phyloP scores from a whole-genome alignment of 2,329 filamentous ascomycete species.

The Penicillium sp. region DNA sequence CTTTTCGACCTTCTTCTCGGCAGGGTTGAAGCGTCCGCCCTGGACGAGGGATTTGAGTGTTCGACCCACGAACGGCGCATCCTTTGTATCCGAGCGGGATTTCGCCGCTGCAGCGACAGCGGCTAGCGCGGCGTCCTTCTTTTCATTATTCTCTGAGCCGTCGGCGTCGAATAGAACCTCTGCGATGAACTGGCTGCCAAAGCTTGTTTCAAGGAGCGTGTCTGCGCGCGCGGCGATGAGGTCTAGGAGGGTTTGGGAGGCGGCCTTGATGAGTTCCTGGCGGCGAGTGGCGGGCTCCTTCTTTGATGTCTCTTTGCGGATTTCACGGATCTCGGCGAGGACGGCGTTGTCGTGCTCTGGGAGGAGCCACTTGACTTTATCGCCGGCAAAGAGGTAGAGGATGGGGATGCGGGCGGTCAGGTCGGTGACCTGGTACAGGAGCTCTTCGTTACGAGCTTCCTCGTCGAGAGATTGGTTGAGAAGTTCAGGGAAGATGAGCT shows the following conservation, averaged over 20 bases:
- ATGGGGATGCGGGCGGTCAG: slow-evolving; percentile 65
- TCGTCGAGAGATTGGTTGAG: slow-evolving; percentile 66
- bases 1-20: slow-evolving; percentile 70
- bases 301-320: slow-evolving; percentile 85
- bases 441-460: slow-evolving; percentile 49
- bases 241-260: slow-evolving; percentile 76
- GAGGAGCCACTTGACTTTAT: slow-evolving; percentile 66
- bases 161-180: slow-evolving; percentile 78
- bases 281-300: slow-evolving; percentile 81
- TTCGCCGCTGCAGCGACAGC: slow-evolving; percentile 62
- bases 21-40: slow-evolving; percentile 83
- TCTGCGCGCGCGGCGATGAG: slow-evolving; percentile 71
- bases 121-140: slow-evolving; percentile 74
- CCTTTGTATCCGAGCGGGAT: slow-evolving; percentile 57
- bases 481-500: slow-evolving; percentile 85
- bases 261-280: slow-evolving; percentile 73
- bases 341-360: slow-evolving; percentile 69
- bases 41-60: slow-evolving; percentile 91
- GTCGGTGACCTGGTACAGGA: slow-evolving; percentile 50
- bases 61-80: slow-evolving; percentile 70
- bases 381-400: slow-evolving; percentile 78
- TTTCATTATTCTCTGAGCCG: slow-evolving; percentile 51
- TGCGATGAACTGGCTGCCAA: slow-evolving; percentile 84
- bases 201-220: slow-evolving; percentile 73
- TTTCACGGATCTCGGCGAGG: slow-evolving; percentile 76